Evolutionary conservation across 73 alveolate genomes (phyloP).

Genomic region (Durusdinium trenchii): DNA sequence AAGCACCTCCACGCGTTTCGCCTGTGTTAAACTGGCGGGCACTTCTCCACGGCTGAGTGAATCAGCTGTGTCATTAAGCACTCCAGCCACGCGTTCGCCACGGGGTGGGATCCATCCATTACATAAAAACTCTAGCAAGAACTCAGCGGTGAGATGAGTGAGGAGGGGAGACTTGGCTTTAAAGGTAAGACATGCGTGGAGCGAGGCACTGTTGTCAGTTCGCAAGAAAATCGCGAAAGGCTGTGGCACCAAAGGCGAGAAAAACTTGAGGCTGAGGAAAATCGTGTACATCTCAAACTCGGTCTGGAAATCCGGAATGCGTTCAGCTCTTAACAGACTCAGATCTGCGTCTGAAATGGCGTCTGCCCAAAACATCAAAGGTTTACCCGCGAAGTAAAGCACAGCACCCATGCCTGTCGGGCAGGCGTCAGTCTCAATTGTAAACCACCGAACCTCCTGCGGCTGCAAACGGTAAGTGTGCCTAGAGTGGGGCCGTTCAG

Average conservation of each 20-base stretch:
- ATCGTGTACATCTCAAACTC: slow-evolving; percentile 1
- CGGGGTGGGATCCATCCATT: too few species aligned
- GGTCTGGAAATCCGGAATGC: background rate
- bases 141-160: background rate
- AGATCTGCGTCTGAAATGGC: background rate
- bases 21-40: background rate
- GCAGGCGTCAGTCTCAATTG: background rate
- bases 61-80: slow-evolving; percentile 21
- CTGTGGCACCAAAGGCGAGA: background rate
- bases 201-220: slow-evolving; percentile 25
- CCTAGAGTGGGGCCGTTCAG: background rate
- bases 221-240: background rate
- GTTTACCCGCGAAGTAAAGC: background rate
- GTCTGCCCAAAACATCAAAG: background rate
- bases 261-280: background rate
- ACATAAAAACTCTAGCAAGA: background rate
- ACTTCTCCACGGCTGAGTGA: background rate
- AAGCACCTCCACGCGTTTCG: background rate
- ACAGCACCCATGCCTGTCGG: slow-evolving; percentile 20
- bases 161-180: background rate
- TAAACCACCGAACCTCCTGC: background rate
- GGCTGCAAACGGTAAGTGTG: background rate
- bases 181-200: background rate
- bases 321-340: background rate
- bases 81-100: background rate